Conservation (phyloP, 208 protist genomes). For the Blechomonas ayalai region DNA sequence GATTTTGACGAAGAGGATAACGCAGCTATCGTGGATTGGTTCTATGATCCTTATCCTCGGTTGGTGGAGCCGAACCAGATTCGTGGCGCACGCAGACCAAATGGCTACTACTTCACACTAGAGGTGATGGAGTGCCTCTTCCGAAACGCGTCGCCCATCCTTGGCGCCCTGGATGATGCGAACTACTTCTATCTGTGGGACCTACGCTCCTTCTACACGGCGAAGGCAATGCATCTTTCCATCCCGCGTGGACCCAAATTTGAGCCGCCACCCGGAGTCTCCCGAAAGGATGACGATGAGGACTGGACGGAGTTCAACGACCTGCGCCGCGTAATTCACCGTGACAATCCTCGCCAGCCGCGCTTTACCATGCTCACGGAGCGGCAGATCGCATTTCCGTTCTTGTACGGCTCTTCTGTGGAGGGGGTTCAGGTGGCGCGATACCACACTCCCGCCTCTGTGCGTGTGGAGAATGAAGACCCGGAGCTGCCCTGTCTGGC, state of each 20-base stretch:
- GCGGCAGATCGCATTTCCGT: slow-evolving; percentile 99
- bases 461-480: slow-evolving; percentile 94
- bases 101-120: slow-evolving; percentile 92
- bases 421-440: slow-evolving; percentile 86
- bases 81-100: slow-evolving; percentile 59
- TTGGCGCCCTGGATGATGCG: slow-evolving; percentile 96
- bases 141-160: slow-evolving; percentile 94
- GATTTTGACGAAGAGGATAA: slow-evolving; percentile 99
- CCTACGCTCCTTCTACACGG: slow-evolving; percentile 97
- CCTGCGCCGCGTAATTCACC: slow-evolving; percentile 99
- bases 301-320: slow-evolving; percentile 99
- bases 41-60: slow-evolving; percentile 97
- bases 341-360: slow-evolving; percentile 89
- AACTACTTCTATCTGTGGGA: slow-evolving; percentile 99
- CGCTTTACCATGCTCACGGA: slow-evolving; percentile 98
- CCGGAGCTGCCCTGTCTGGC: slow-evolving; percentile 98
- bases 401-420: slow-evolving; percentile 98
- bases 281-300: slow-evolving; percentile 88
- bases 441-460: slow-evolving; percentile 93
- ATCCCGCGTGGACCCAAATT: slow-evolving; percentile 99
- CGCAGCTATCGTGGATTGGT: slow-evolving; percentile 96
- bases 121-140: slow-evolving; percentile 88
- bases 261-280: slow-evolving; percentile 54
- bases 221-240: slow-evolving; percentile 99
- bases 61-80: slow-evolving; percentile 91